Conservation (phyloP, 257 asterid species). For the Plantago elongata region DNA sequence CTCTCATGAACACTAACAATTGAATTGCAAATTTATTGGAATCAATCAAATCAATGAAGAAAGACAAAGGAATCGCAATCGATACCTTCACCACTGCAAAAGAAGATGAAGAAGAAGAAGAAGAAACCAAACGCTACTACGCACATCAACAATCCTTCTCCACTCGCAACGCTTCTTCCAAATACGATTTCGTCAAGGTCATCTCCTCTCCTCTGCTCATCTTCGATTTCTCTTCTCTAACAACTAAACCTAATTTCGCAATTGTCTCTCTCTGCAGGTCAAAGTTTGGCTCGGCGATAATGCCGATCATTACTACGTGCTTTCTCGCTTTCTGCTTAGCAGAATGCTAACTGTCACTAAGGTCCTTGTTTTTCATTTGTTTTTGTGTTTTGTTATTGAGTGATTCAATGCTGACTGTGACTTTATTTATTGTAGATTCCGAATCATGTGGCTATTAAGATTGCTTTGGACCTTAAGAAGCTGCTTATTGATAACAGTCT, state of each 20-base stretch:
- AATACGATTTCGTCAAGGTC: slow-evolving; percentile 98
- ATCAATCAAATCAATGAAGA: slow-evolving; percentile 25
- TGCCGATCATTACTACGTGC: slow-evolving; percentile 98
- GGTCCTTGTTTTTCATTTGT: neutral
- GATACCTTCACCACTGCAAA: slow-evolving; percentile 32
- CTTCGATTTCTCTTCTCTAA: neutral
- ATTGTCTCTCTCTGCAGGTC: slow-evolving; percentile 41
- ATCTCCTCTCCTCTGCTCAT: neutral
- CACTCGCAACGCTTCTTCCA: slow-evolving; percentile 84
- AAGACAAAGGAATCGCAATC: slow-evolving; percentile 44
- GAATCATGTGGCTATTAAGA: slow-evolving; percentile 93
- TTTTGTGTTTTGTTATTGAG: neutral
- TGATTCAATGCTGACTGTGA: neutral
- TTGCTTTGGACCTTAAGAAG: slow-evolving; percentile 94
- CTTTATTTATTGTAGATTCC: slow-evolving; percentile 67
- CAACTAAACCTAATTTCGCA: neutral
- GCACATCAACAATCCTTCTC: slow-evolving; percentile 49
- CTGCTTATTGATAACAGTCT: slow-evolving; percentile 95
- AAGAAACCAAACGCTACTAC: slow-evolving; percentile 25
- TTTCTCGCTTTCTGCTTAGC: slow-evolving; percentile 93
- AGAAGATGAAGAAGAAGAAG: slow-evolving; percentile 26
- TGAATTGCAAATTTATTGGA: too few species aligned
- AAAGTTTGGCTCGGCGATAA: slow-evolving; percentile 98
- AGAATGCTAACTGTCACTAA: slow-evolving; percentile 72
- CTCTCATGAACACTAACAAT: too few species aligned